phyloP scores from a whole-genome alignment of 2,329 filamentous ascomycete genomes.

The Cladosporium sp. region DNA sequence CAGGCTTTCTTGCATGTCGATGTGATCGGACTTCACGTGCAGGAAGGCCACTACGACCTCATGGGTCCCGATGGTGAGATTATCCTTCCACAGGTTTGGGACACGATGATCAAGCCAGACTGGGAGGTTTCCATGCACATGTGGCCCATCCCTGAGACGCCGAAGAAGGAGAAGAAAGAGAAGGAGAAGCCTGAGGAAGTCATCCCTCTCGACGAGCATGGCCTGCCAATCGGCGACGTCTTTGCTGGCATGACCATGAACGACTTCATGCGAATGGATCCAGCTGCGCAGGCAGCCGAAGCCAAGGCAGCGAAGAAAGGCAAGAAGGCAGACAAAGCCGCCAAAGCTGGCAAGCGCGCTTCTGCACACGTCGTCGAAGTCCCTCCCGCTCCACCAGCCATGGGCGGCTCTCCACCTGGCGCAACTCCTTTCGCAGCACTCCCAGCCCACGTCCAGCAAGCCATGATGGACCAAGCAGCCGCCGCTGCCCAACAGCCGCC shows the following conservation, averaged over 20 bases:
- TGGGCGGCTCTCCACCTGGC: neutral
- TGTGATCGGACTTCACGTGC: constrained; percentile 42
- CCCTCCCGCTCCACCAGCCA: neutral
- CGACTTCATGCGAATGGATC: neutral
- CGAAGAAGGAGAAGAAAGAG: constrained; percentile 16
- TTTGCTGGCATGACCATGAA: constrained; percentile 5
- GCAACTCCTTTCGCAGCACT: neutral
- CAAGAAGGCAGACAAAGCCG: neutral
- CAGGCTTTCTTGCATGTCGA: constrained; percentile 48
- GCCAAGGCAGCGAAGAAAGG: constrained; percentile 4
- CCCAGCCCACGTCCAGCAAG: no score
- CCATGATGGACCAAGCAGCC: no score
- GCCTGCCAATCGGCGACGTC: constrained; percentile 15
- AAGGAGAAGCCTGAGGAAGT: constrained; percentile 14
- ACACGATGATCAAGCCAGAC: constrained; percentile 45
- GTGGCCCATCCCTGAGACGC: constrained; percentile 42
- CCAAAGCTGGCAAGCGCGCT: neutral
- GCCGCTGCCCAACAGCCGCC: neutral
- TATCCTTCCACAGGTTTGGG: constrained; percentile 48
- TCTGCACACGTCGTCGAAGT: constrained; percentile 2
- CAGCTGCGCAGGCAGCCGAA: neutral
- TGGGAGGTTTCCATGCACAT: constrained; percentile 48
- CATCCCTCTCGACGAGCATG: neutral
- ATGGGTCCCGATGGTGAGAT: constrained; percentile 46
- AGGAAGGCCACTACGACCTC: constrained; percentile 45